A percentile compares a stretch with the other conserved stretches of the same genome.
phyloP scores from a whole-genome alignment of 139 green algal genomes.

The Mesotaenium endlicherianum region DNA sequence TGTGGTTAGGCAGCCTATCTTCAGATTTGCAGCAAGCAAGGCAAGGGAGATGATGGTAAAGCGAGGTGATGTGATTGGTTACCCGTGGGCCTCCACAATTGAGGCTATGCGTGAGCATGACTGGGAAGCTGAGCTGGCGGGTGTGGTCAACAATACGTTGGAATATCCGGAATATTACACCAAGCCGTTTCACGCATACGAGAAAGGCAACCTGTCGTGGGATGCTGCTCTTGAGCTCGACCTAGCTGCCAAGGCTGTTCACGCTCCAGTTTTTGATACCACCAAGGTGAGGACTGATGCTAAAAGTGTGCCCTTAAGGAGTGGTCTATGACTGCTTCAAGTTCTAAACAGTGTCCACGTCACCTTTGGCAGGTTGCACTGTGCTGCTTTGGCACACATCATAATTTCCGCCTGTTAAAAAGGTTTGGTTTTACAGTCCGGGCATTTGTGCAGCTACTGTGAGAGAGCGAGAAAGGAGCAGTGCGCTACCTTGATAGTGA shows the following conservation, averaged over 20 bases:
- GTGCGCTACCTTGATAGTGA: no score
- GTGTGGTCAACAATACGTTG: not conserved
- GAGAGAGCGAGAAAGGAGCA: no score
- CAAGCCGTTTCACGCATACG: constrained; percentile 56
- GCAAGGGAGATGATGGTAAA: constrained; percentile 69
- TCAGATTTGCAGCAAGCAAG: constrained; percentile 34
- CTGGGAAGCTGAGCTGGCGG: constrained; percentile 58
- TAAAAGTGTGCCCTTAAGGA: no score
- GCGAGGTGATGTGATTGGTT: constrained; percentile 65
- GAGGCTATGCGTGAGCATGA: constrained; percentile 59
- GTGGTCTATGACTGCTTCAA: no score
- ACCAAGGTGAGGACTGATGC: no score
- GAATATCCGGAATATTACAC: constrained; percentile 52
- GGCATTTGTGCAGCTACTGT: no score
- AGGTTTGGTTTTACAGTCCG: no score
- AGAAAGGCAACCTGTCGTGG: constrained; percentile 53
- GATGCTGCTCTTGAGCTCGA: constrained; percentile 52
- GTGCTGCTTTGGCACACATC: no score
- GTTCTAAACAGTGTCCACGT: no score
- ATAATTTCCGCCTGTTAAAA: no score
- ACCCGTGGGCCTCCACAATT: constrained; percentile 68
- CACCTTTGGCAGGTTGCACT: no score
- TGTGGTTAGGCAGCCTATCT: constrained; percentile 27
- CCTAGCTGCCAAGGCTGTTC: constrained; percentile 46
- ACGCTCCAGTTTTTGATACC: constrained; percentile 45